Evolutionary conservation across 1,284 basidiomycete genomes (phyloP).

Genomic region (Trichosporon sp.): DNA sequence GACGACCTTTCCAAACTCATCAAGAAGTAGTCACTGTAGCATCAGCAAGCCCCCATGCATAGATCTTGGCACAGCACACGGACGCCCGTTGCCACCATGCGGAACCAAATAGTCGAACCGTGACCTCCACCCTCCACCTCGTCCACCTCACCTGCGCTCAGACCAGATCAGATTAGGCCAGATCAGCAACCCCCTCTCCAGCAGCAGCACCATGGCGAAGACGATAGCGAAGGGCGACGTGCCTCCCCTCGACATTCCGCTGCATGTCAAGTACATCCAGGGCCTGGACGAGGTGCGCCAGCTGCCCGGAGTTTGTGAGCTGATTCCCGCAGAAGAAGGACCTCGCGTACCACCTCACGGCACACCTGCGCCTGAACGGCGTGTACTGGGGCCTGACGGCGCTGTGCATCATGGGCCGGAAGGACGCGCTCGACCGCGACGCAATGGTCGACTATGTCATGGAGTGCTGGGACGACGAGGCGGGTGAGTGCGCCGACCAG

Average conservation of each 20-base stretch:
- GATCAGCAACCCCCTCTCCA: no score
- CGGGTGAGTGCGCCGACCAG: conserved; percentile 57
- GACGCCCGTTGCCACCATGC: no score
- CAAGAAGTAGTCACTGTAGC: not conserved
- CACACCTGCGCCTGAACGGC: conserved; percentile 92
- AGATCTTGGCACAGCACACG: not conserved
- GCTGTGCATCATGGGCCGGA: conserved; percentile 69
- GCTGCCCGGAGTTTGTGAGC: conserved; percentile 13
- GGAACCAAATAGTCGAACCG: not conserved
- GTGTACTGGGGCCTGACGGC: conserved; percentile 95
- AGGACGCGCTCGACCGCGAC: conserved; percentile 70
- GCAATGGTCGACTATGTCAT: conserved; percentile 87
- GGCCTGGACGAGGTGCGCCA: conserved; percentile 59
- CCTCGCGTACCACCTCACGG: conserved; percentile 85
- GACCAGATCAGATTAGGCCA: not conserved
- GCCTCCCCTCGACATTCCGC: conserved; percentile 44
- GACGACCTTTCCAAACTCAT: not conserved
- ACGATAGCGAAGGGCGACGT: not conserved
- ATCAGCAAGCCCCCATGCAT: not conserved
- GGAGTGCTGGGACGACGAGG: conserved; percentile 87
- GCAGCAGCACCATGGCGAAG: not conserved
- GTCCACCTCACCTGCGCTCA: not conserved
- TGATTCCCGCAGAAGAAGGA: conserved; percentile 63
- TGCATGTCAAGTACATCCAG: conserved; percentile 71
- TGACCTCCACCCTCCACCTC: not conserved